Base-by-base conservation (phyloP, 2,329 filamentous ascomycete genomes). In the Ophiosphaerella korrae region DNA sequence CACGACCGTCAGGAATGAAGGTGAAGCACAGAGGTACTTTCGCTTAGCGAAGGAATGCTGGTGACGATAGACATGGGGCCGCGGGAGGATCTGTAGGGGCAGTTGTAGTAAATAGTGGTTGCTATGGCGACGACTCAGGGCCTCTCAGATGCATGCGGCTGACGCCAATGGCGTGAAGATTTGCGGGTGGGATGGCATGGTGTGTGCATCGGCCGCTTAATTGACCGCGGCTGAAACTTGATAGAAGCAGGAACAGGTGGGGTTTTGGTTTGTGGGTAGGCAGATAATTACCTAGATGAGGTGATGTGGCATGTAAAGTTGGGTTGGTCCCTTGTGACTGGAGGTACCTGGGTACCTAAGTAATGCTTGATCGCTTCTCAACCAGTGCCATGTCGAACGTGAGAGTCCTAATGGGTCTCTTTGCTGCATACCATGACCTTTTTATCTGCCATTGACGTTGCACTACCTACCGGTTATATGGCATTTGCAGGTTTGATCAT, bases 21-120 rank as follows among this genome's bases (percentile, higher is more conserved):
- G 55, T 53, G 60, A 56, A 54, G 37, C 52, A 37, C 51, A 48
- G 59, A 58, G 55, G 26, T 52, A 42, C 52, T 52, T 60, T 68
- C 66, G 63, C 63, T 68, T 68, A 67, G 57, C 60, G 60, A 42
- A 67, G 66, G 67, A 69, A 68, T 72, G 71, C 63, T 63, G 67
- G 53, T 60, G 61, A 63, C 62, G 57, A 52, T 53, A 50, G 52
- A 58, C 68, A 67, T 66, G 68, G 69, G 61, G 53, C 43, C 38
- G 43, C 40, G 45, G 50, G 64, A 48, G 51, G 58, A 69, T 63
- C 60, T 62, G 58, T 52, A 56, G 50, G 50, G 53, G 56, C 55
- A 61, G 24, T 60, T 57, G 53, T 58, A 63, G 62, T 66, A 67
- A 66, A 71, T 58, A 67, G 9, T 31, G 53, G 67, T 70, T 65